Percentiles rank a stretch among this genome's conserved stretches.
Conservation (phyloP, 1,139 yeast species). For the Nakaseomyces kungkrabaensis region DNA sequence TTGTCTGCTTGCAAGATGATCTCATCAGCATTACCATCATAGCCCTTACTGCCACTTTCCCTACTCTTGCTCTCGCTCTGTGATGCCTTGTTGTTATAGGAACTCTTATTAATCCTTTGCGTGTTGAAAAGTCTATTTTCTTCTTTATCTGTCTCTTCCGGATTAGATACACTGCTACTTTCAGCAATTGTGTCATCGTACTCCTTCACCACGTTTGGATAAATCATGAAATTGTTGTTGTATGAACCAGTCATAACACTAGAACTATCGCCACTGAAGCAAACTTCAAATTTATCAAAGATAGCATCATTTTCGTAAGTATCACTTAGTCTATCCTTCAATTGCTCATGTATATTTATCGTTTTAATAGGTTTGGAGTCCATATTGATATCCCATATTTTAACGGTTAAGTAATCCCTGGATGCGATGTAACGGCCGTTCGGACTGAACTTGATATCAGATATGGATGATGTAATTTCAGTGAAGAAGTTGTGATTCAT, state of each 20-base stretch:
- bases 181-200: constrained; percentile 16
- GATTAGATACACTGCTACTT: constrained; percentile 2
- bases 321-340: constrained; percentile 88
- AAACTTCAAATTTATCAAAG: constrained; percentile 96
- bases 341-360: constrained; percentile 89
- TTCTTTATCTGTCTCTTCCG: constrained; percentile 7
- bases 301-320: constrained; percentile 98
- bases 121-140: constrained; percentile 10
- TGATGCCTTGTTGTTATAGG: constrained; percentile 4
- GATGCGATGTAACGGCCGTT: constrained; percentile 93
- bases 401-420: constrained; percentile 94
- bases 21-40: constrained; percentile 36
- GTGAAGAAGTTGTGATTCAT: constrained; percentile 92
- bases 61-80: constrained; percentile 1
- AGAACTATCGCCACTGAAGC: constrained; percentile 85
- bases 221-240: constrained; percentile 93
- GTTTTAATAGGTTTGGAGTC: constrained; percentile 90
- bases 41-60: constrained; percentile 5
- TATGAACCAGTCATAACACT: constrained; percentile 96
- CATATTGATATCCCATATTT: constrained; percentile 98
- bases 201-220: constrained; percentile 60
- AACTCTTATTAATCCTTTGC: constrained; percentile 12
- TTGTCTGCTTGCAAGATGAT: constrained; percentile 94
- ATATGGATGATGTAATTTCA: constrained; percentile 89
- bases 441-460: constrained; percentile 85